phyloP scores from a whole-genome alignment of 202 grass and related monocot species.

The Carex arenaria region DNA sequence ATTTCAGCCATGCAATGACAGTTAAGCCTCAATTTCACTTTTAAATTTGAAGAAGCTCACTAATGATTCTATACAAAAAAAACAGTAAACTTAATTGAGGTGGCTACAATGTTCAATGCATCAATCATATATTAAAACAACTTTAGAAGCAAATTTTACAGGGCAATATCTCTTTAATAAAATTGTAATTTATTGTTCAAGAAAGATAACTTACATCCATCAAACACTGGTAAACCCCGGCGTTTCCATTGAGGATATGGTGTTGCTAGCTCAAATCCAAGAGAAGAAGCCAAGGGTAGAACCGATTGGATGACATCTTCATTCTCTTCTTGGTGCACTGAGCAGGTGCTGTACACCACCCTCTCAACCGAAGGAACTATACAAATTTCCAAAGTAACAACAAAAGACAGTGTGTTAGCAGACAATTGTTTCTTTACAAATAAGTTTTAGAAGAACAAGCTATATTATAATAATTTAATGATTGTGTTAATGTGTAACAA shows the following conservation, averaged over 20 bases:
- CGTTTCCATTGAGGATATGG: conserved; percentile 70
- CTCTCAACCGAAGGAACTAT: conserved; percentile 70
- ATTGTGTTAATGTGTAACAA: neutral
- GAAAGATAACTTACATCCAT: conserved; percentile 46
- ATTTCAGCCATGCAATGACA: neutral
- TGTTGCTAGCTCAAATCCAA: conserved; percentile 60
- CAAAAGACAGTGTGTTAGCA: neutral
- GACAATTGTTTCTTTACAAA: neutral
- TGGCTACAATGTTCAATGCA: neutral
- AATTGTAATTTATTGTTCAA: neutral
- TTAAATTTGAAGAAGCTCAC: neutral
- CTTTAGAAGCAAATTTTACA: neutral
- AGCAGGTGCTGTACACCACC: conserved; percentile 87
- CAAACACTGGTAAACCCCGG: conserved; percentile 61
- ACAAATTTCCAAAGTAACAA: neutral
- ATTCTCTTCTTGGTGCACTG: conserved; percentile 77
- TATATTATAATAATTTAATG: neutral
- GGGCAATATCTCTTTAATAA: neutral
- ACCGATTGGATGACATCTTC: conserved; percentile 73
- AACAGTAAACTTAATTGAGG: neutral
- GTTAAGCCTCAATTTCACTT: neutral
- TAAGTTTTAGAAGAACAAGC: neutral
- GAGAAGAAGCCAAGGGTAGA: conserved; percentile 58
- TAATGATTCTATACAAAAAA: neutral
- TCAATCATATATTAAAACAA: neutral